Evolutionary conservation across 345 rosid species (phyloP).

Genomic region (Durio zibethinus): DNA sequence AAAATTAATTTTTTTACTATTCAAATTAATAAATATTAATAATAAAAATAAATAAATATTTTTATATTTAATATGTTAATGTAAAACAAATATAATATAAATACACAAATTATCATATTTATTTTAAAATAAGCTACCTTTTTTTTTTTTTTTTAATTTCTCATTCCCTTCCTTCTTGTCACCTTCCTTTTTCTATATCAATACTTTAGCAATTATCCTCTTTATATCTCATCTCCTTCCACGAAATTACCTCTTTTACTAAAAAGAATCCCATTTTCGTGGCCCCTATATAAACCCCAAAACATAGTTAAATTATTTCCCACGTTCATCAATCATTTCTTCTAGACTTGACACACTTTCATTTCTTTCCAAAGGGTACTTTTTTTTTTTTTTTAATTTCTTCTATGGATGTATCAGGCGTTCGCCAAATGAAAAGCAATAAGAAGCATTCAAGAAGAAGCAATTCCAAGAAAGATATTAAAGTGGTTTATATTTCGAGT

Average conservation of each 20-base stretch:
- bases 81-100: too few relatives aligned
- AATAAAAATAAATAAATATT: too few relatives aligned
- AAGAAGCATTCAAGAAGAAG: conserved; percentile 7
- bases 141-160: conserved; percentile 4
- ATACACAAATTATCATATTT: too few relatives aligned
- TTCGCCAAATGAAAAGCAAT: conserved; percentile 15
- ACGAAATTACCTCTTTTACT: conserved; percentile 19
- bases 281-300: conserved; percentile 16
- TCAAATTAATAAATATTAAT: too few relatives aligned
- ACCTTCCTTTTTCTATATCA: conserved; percentile 15
- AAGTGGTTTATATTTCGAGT: conserved; percentile 77
- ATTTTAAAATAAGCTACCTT: too few relatives aligned
- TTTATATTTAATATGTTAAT: too few relatives aligned
- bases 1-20: too few relatives aligned
- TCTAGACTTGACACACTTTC: neutral
- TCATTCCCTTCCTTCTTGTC: neutral
- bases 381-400: neutral
- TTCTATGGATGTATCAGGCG: conserved; percentile 32
- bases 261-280: neutral
- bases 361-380: neutral
- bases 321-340: neutral
- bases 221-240: conserved; percentile 25
- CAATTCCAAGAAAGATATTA: conserved; percentile 34
- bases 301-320: neutral
- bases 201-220: neutral